Evolutionary conservation across 2,329 filamentous ascomycete genomes (phyloP).

Genomic region (Fusarium guadeloupense): DNA sequence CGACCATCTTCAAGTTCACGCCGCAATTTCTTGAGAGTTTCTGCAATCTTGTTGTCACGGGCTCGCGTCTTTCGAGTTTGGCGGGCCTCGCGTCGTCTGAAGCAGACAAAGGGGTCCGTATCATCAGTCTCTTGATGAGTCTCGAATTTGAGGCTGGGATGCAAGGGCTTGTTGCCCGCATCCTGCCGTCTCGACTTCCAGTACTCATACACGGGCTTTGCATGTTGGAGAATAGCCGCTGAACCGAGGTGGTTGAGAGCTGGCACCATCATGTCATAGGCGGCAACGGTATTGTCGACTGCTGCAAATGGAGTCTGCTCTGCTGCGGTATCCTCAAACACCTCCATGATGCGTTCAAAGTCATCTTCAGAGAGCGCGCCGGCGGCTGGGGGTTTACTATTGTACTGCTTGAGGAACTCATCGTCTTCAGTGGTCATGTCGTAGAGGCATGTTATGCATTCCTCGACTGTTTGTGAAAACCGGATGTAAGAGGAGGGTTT

Average conservation of each 20-base stretch:
- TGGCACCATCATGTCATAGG: slow-evolving; percentile 79
- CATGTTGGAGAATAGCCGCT: slow-evolving; percentile 62
- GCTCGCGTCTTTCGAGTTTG: slow-evolving; percentile 95
- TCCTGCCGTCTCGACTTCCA: slow-evolving; percentile 80
- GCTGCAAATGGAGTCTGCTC: slow-evolving; percentile 88
- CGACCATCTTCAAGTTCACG: slow-evolving; percentile 91
- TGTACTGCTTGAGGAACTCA: slow-evolving; percentile 83
- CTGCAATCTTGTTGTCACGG: slow-evolving; percentile 90
- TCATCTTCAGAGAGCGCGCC: slow-evolving; percentile 84
- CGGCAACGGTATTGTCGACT: slow-evolving; percentile 86
- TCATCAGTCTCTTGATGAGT: slow-evolving; percentile 94
- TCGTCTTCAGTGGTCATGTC: slow-evolving; percentile 95
- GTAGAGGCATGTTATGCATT: slow-evolving; percentile 90
- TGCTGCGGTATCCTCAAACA: slow-evolving; percentile 88
- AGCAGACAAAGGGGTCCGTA: slow-evolving; percentile 96
- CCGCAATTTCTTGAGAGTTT: slow-evolving; percentile 91
- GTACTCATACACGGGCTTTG: slow-evolving; percentile 86
- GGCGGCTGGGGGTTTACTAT: slow-evolving; percentile 73
- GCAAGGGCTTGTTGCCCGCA: slow-evolving; percentile 75
- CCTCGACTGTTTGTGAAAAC: slow-evolving; percentile 97
- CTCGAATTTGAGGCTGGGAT: slow-evolving; percentile 89
- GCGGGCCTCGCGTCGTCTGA: slow-evolving; percentile 91
- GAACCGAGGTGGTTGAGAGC: slow-evolving; percentile 65
- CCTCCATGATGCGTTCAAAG: slow-evolving; percentile 93
- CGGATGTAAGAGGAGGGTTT: slow-evolving; percentile 95